Conservation (phyloP, 208 protist genomes). For the Angomonas ambiguus region DNA sequence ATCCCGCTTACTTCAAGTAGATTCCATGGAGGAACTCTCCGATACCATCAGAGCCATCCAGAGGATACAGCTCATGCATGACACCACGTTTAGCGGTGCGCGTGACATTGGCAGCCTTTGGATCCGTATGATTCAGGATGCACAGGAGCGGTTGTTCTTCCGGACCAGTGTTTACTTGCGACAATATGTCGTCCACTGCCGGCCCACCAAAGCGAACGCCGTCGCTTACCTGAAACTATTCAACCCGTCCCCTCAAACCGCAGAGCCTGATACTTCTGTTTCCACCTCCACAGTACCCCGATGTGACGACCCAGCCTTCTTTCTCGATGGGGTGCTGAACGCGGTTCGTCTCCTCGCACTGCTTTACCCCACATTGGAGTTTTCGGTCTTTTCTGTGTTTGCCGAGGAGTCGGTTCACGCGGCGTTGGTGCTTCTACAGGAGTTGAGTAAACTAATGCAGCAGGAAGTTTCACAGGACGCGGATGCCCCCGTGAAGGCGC, state of each 20-base stretch:
- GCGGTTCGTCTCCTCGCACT: conserved; percentile 58
- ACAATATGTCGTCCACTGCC: conserved; percentile 39
- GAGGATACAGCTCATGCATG: conserved; percentile 10
- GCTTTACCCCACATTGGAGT: conserved; percentile 80
- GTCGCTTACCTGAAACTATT: conserved; percentile 32
- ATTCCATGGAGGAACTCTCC: conserved; percentile 65
- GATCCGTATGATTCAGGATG: conserved; percentile 80
- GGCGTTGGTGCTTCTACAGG: conserved; percentile 46
- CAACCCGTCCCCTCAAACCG: conserved; percentile 10
- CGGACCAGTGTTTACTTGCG: conserved; percentile 73
- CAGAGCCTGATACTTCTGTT: not conserved
- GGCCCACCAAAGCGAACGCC: conserved; percentile 33
- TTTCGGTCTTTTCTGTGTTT: conserved; percentile 83
- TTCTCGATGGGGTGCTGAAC: conserved; percentile 45
- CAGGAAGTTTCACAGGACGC: conserved; percentile 13
- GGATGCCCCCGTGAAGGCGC: conserved; percentile 32
- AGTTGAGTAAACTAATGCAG: conserved; percentile 56
- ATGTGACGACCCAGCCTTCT: conserved; percentile 18
- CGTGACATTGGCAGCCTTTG: conserved; percentile 50
- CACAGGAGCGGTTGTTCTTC: conserved; percentile 83
- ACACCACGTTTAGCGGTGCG: conserved; percentile 4
- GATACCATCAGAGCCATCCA: conserved; percentile 69
- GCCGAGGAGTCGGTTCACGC: conserved; percentile 80
- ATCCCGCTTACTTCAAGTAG: conserved; percentile 66
- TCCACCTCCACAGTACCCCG: not conserved